Base-by-base conservation (phyloP, 495 filamentous ascomycete genomes). In the Penicillium malachiteum region DNA sequence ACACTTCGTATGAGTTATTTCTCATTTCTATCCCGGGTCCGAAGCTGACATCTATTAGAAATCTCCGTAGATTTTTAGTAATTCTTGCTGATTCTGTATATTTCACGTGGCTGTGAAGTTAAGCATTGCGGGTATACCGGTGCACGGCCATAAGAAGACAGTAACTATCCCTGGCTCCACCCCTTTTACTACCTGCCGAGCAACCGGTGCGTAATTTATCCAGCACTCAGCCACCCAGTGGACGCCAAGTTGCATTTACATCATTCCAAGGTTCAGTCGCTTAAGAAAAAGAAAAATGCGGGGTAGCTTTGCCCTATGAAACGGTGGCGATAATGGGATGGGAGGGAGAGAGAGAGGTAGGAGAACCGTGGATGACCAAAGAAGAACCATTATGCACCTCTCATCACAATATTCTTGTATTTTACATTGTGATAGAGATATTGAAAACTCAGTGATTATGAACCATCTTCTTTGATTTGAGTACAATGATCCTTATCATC, bases 61-160 rank as follows among this genome's bases (percentile, higher is more conserved):
- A 26, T 26, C 21, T 26, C 21, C 21, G 21, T 26, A 26, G 21
- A 26, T 26, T 26, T n/a, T 26, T 26, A 26, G 21, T 26, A 1
- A 26, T 26, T 9, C 9, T 10, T 17, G 14, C 16, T 42, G 39
- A 46, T n/a, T 8, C 43, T 32, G 43, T 30, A 5, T n/a, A 16
- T 47, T 55, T 59, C 57, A 59, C 57, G 38, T 48, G 57, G 52
- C 45, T 45, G 57, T 55, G 40, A 59, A 55, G 52, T 52, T 59
- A 59, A 59, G 57, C 57, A 59, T 59, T 52, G 57, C 52, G 52
- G 52, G 52, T 55, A 52, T 55, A 48, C 7, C 32, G 31, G 47
- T 35, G 52, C 52, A 51, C 52, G 52, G 57, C 47, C 52, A 34
- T 59, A 40, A 46, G 35, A 4, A 2, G 4, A 49, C 46, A 31